Conservation (phyloP, 768 basidiomycete genomes). For the Lyophyllum decastes region DNA sequence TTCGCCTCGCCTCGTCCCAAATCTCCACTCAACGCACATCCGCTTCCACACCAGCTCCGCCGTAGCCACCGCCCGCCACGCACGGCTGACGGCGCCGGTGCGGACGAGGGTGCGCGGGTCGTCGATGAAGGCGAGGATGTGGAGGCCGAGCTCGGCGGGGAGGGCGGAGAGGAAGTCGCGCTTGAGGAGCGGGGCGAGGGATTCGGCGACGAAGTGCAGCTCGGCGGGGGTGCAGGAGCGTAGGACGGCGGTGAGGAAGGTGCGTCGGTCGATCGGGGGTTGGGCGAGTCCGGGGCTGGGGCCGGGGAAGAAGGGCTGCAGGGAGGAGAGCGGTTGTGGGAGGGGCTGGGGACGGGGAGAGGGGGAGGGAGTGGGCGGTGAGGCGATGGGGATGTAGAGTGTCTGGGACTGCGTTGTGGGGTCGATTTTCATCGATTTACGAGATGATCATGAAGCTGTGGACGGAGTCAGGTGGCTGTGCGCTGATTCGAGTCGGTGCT, state of each 20-base stretch:
- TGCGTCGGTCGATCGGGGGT: neutral
- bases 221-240: conserved; percentile 32
- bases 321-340: neutral
- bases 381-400: conserved; percentile 21
- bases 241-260: conserved; percentile 12
- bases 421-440: neutral
- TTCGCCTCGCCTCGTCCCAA: conserved; percentile 21
- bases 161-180: conserved; percentile 46
- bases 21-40: conserved; percentile 66
- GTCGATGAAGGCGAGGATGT: conserved; percentile 76
- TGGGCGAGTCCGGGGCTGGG: neutral
- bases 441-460: neutral
- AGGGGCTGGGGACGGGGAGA: neutral
- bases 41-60: conserved; percentile 83
- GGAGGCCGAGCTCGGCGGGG: conserved; percentile 66
- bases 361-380: conserved; percentile 35
- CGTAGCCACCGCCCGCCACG: conserved; percentile 68
- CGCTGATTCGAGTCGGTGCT: no score
- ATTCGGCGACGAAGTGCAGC: conserved; percentile 64
- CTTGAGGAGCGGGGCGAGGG: conserved; percentile 58
- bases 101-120: conserved; percentile 72
- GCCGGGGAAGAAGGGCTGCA: no score
- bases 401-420: conserved; percentile 2
- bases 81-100: conserved; percentile 66
- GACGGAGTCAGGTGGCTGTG: neutral